Evolutionary conservation across 2,329 filamentous ascomycete genomes (phyloP).

Genomic region (Fusarium sulawesiense): DNA sequence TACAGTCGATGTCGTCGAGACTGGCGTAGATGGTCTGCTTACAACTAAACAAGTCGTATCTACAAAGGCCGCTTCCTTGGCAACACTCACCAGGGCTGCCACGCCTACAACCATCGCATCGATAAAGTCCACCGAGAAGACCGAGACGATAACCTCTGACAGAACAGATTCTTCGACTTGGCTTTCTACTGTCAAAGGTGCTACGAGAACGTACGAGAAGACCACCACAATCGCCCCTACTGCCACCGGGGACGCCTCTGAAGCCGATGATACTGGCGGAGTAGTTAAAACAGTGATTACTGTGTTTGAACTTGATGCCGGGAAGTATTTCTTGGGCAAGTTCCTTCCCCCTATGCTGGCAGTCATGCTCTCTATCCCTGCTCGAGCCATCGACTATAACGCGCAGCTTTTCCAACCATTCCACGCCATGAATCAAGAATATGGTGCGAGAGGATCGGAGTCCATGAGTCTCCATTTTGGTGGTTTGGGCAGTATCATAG

Average conservation of each 20-base stretch:
- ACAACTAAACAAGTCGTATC: constrained; percentile 29
- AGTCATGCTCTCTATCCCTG: constrained; percentile 55
- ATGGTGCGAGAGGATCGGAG: constrained; percentile 54
- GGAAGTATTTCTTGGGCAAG: constrained; percentile 55
- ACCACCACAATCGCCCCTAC: constrained; percentile 34
- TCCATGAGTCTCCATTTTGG: constrained; percentile 58
- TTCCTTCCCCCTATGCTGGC: constrained; percentile 58
- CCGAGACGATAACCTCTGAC: constrained; percentile 37
- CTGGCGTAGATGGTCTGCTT: constrained; percentile 21
- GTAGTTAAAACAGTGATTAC: constrained; percentile 21
- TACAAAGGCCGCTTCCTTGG: constrained; percentile 25
- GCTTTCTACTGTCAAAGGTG: constrained; percentile 34
- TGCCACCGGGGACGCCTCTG: constrained; percentile 5
- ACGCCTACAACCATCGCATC: constrained; percentile 34
- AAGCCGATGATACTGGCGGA: constrained; percentile 13
- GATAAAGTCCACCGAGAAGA: constrained; percentile 16
- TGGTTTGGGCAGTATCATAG: constrained; percentile 52
- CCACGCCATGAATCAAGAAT: constrained; percentile 54
- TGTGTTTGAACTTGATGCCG: constrained; percentile 38
- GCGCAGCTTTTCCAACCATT: constrained; percentile 60
- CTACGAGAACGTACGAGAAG: constrained; percentile 34
- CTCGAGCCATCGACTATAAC: constrained; percentile 58
- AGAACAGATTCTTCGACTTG: constrained; percentile 35
- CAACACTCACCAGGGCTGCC: constrained; percentile 27
- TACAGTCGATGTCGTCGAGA: constrained; percentile 24